Evolutionary conservation across 352 stramenopile genomes (phyloP).

Genomic region (Thalassiosira livingstoniorum): DNA sequence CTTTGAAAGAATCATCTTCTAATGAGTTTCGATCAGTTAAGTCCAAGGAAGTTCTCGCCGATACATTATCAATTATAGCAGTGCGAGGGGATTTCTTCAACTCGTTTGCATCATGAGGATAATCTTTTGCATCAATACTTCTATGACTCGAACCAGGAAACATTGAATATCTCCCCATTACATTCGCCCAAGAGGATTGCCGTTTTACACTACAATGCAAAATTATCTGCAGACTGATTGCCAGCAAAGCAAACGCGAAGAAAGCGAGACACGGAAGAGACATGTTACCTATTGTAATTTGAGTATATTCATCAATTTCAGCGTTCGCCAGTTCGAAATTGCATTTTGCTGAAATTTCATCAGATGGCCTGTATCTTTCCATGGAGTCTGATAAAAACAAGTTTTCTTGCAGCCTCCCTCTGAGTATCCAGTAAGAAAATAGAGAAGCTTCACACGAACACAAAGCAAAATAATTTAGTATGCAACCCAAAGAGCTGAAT

Average conservation of each 20-base stretch:
- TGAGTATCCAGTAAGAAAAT: constrained; percentile 49
- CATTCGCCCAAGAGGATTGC: no score
- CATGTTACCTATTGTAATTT: constrained; percentile 41
- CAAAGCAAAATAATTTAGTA: background rate
- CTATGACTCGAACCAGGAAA: no score
- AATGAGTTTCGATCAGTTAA: no score
- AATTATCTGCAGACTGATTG: constrained; percentile 20
- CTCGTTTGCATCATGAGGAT: no score
- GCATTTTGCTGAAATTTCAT: background rate
- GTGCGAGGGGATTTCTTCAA: no score
- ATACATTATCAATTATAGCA: no score
- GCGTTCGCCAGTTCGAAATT: constrained; percentile 16
- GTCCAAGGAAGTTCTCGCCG: no score
- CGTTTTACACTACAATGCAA: no score
- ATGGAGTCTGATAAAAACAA: constrained; percentile 17
- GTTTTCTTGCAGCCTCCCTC: constrained; percentile 23
- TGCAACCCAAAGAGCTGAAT: background rate
- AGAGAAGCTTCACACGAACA: background rate
- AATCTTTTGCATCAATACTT: no score
- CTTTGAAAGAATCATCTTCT: no score
- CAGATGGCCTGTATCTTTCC: no score
- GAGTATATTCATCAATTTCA: constrained; percentile 19
- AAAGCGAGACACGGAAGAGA: constrained; percentile 30
- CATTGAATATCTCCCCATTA: no score
- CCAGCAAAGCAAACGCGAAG: background rate